These are phyloP conservation scores for Porphyrellus cyaneotinctus DNA, from an alignment of 768 basidiomycete genomes.

Conservation along the genomic window DNA sequence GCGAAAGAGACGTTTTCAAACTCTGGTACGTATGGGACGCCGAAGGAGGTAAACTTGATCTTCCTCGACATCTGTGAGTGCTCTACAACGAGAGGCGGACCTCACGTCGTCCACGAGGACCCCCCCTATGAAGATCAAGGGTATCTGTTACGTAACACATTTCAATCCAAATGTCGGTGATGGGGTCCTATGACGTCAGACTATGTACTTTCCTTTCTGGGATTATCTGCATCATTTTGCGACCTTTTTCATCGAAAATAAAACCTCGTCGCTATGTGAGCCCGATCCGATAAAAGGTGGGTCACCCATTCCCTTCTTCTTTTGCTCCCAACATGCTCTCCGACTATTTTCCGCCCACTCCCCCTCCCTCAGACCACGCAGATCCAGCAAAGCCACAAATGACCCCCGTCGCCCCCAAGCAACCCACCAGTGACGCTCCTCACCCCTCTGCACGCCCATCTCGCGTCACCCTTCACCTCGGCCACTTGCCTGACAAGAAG, in stretches of 20 bases:
- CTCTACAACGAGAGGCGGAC: background rate
- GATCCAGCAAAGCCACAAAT: background rate
- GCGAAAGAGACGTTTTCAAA: constrained; percentile 27
- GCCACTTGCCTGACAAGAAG: constrained; percentile 70
- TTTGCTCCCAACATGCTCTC: constrained; percentile 5
- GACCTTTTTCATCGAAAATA: constrained; percentile 21
- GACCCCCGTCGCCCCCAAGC: background rate
- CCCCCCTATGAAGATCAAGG: background rate
- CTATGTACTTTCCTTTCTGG: constrained; percentile 27
- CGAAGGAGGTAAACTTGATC: constrained; percentile 29
- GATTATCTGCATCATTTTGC: constrained; percentile 12
- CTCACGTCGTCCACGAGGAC: constrained; percentile 8
- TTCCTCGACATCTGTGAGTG: constrained; percentile 16
- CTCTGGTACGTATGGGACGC: constrained; percentile 28
- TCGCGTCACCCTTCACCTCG: constrained; percentile 67
- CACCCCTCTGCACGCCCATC: constrained; percentile 39
- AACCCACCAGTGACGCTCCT: constrained; percentile 9
- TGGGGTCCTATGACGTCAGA: constrained; percentile 26
- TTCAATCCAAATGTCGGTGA: background rate
- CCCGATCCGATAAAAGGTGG: constrained; percentile 9
- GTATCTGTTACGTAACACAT: constrained; percentile 4
- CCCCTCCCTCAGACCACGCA: constrained; percentile 23
- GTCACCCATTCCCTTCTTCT: background rate
- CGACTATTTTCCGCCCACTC: constrained; percentile 30
- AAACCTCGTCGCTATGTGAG: constrained; percentile 2